Conservation (phyloP, 495 filamentous ascomycete species). For the Neurospora intermedia region DNA sequence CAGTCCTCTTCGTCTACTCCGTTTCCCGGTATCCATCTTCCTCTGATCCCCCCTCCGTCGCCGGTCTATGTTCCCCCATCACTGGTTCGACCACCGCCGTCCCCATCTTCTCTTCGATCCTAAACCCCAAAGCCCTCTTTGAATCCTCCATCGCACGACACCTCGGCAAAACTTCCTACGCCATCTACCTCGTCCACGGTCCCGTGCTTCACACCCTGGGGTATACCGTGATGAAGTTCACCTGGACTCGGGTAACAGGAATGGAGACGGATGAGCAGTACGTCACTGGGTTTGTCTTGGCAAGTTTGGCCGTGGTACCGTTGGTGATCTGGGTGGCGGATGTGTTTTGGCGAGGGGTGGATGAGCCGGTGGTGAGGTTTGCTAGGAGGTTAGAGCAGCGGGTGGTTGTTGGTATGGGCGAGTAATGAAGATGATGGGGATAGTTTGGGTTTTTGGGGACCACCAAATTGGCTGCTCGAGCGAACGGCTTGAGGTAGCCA, state of each 20-base stretch:
- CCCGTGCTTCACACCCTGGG: conserved; percentile 37
- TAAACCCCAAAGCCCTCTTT: conserved; percentile 12
- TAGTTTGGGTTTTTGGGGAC: neutral
- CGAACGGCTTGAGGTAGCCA: neutral
- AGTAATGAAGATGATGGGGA: neutral
- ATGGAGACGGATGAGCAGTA: conserved; percentile 21
- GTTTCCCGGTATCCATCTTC: conserved; percentile 16
- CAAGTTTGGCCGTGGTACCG: conserved; percentile 25
- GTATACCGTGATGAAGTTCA: conserved; percentile 25
- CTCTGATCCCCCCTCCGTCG: neutral
- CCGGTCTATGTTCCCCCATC: too few species aligned
- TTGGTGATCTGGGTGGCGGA: conserved; percentile 35
- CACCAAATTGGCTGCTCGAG: neutral
- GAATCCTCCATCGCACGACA: conserved; percentile 29
- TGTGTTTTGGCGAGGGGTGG: conserved; percentile 35
- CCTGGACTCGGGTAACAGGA: conserved; percentile 23
- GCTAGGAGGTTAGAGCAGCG: conserved; percentile 31
- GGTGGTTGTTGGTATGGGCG: neutral
- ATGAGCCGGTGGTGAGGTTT: conserved; percentile 35
- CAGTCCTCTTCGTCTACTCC: conserved; percentile 29
- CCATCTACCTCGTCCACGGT: conserved; percentile 43
- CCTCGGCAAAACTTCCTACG: conserved; percentile 40
- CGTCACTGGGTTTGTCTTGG: conserved; percentile 24
- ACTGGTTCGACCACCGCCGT: too few species aligned
- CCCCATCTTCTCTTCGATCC: neutral